A percentile compares a stretch with the other conserved stretches of the same genome.
These are phyloP conservation scores for Saturnispora galanensis DNA, from an alignment of 805 yeast species.

Conservation along the genomic window DNA sequence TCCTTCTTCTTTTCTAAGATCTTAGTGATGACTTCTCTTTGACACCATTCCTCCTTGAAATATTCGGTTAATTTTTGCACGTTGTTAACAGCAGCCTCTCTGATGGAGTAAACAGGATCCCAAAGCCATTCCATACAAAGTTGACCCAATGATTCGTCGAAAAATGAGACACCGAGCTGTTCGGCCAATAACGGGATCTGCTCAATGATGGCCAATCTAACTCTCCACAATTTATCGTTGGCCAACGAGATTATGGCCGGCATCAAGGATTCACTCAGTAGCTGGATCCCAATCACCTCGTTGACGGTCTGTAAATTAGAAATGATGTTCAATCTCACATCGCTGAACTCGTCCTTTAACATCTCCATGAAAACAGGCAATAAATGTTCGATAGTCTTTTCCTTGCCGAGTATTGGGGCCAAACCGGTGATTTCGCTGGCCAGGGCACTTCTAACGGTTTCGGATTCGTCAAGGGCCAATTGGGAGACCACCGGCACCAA, in stretches of 20 bases:
- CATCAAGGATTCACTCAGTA: constrained; percentile 73
- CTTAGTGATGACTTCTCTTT: constrained; percentile 69
- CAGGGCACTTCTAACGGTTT: constrained; percentile 84
- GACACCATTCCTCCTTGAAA: constrained; percentile 93
- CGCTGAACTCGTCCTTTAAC: constrained; percentile 96
- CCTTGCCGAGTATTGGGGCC: constrained; percentile 79
- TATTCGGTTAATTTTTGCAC: constrained; percentile 70
- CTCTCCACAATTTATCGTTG: constrained; percentile 96
- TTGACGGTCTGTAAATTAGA: constrained; percentile 87
- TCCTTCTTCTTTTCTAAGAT: constrained; percentile 40
- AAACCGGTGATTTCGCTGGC: constrained; percentile 82
- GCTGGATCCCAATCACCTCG: constrained; percentile 86
- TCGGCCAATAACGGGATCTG: constrained; percentile 91
- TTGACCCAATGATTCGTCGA: constrained; percentile 83
- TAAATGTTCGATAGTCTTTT: constrained; percentile 68
- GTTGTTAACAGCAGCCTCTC: constrained; percentile 91
- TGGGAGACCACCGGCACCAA: constrained; percentile 78
- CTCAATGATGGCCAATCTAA: constrained; percentile 90
- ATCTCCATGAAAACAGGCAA: constrained; percentile 84
- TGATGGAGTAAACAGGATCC: constrained; percentile 93
- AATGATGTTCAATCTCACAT: constrained; percentile 88
- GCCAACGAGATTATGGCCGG: constrained; percentile 97
- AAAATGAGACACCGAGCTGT: constrained; percentile 87
- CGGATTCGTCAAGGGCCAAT: constrained; percentile 83
- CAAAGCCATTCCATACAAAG: constrained; percentile 96